Evolutionary conservation across 176 grass and related monocot species (phyloP), one percentile per base, ranked within the genome.

Genomic region (Neostapfia colusana): DNA sequence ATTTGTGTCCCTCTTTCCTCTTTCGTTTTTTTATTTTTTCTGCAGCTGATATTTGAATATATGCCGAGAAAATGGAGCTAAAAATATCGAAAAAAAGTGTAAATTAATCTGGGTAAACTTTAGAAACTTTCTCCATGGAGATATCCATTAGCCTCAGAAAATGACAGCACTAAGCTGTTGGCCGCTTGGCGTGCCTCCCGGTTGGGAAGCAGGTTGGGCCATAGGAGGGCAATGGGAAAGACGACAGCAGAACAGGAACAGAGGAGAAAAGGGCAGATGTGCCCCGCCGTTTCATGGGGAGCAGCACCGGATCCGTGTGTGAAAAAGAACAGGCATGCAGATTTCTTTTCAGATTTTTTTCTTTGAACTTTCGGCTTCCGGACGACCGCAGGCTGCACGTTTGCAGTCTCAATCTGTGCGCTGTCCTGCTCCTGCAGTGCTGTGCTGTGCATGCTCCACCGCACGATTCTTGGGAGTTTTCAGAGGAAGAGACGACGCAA

Each of bases 161-260:
- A 70, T 54, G 49, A 56, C 21, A 4, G 18, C 49, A 39, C n/a
- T n/a, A n/a, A n/a, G n/a, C n/a, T n/a, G n/a, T n/a, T n/a, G n/a
- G n/a, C n/a, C n/a, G n/a, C n/a, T n/a, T n/a, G n/a, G 55, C 41
- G 10, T 83, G 74, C 69, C 80, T 83, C 75, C 75, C 41, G 9
- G 21, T 4, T 6, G 50, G 79, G 85, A 79, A 79, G 42, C 85
- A 87, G 51, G 79, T 45, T 27, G 74, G 79, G 60, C 67, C 74
- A 59, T 65, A 7, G 73, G 62, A 68, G 61, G 41, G 50, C 43
- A 76, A 65, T 7, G 13, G 55, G 65, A 65, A 77, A 65, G 26
- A 75, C n/a, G 50, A 50, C 48, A 50, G 54, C 20, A 31, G 31
- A 31, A 31, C 31, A n/a, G 26, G 16, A 60, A 62, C 14, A 63